Evolutionary conservation across 306 rosid genomes (phyloP).

Genomic region (Luffa aegyptiaca): DNA sequence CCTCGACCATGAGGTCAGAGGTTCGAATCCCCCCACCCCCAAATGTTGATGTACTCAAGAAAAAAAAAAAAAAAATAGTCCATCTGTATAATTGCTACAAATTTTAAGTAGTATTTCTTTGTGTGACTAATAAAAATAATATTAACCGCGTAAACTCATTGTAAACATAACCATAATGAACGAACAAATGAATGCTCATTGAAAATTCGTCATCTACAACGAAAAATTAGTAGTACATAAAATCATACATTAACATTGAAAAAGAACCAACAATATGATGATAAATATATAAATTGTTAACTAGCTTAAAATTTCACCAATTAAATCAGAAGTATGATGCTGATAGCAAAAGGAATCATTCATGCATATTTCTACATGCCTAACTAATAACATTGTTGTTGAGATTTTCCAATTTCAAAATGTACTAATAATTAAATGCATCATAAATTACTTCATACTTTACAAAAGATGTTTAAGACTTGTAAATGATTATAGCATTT

Average conservation of each 20-base stretch:
- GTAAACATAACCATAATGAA: not conserved
- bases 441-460: not conserved
- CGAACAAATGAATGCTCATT: not conserved
- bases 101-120: not conserved
- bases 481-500: not conserved
- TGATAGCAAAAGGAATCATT: not conserved
- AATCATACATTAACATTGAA: not conserved
- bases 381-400: not conserved
- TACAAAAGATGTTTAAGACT: not conserved
- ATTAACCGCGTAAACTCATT: not conserved
- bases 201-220: not conserved
- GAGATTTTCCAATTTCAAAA: not conserved
- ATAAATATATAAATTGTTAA: not conserved
- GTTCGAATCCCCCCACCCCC: no score
- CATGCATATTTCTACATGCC: not conserved
- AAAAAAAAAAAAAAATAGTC: no score
- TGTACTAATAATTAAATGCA: not conserved
- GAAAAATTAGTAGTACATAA: not conserved
- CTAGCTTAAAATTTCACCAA: not conserved
- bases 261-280: not conserved
- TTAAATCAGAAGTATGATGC: not conserved
- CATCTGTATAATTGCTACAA: not conserved
- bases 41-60: no score
- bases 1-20: no score
- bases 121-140: not conserved